Evolutionary conservation across 1,139 yeast species (phyloP).

Genomic region (Candida sp.): DNA sequence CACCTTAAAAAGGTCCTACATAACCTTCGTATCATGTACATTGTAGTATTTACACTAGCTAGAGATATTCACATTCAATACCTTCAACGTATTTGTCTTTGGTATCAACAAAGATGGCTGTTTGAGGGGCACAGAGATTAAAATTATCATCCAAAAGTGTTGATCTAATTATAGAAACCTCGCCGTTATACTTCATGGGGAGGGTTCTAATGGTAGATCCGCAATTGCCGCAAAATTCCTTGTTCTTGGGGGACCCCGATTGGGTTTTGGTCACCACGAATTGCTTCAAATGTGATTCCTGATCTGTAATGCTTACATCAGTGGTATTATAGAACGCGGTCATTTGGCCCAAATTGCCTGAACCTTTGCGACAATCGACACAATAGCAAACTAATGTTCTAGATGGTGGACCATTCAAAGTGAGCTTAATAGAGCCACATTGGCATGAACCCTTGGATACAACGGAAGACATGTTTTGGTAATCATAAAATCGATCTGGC

Average conservation of each 20-base stretch:
- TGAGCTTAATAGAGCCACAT: constrained; percentile 15
- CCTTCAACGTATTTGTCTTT: constrained; percentile 5
- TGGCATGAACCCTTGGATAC: constrained; percentile 13
- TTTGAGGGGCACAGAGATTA: constrained; percentile 5
- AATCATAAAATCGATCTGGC: too few species aligned
- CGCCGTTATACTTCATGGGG: constrained; percentile 17
- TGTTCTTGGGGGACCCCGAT: constrained; percentile 19
- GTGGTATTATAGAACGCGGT: constrained; percentile 11
- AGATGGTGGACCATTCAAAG: constrained; percentile 11
- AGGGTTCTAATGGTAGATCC: constrained; percentile 18
- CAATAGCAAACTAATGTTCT: constrained; percentile 16
- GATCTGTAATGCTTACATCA: constrained; percentile 12
- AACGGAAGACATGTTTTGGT: neutral
- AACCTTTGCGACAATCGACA: constrained; percentile 20
- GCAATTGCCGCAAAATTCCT: constrained; percentile 17
- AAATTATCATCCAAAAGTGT: constrained; percentile 14
- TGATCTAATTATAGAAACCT: constrained; percentile 14
- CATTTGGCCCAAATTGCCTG: constrained; percentile 21
- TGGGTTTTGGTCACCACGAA: constrained; percentile 13
- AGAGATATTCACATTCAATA: neutral
- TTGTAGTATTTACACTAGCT: too few species aligned
- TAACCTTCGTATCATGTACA: too few species aligned
- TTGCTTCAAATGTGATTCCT: constrained; percentile 9
- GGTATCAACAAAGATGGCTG: constrained; percentile 7
- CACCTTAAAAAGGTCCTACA: too few species aligned